A percentile compares a stretch with the other conserved stretches of the same genome.
Conservation (phyloP, 352 stramenopile genomes). For the Globisporangium nodosum region DNA sequence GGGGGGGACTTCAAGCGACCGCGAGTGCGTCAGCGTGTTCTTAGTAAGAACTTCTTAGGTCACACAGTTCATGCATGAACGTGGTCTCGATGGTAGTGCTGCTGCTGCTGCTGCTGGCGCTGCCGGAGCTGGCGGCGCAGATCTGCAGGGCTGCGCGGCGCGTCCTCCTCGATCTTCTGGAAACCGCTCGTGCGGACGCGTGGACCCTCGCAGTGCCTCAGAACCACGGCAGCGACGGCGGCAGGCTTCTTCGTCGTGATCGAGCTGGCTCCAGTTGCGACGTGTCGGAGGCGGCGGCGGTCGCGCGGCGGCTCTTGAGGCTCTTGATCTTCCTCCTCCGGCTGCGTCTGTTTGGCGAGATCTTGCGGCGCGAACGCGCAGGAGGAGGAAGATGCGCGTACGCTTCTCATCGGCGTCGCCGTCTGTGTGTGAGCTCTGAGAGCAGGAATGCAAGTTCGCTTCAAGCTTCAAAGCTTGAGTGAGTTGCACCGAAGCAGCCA, state of each 20-base stretch:
- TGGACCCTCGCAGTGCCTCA: slow-evolving; percentile 64
- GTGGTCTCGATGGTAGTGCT: neutral
- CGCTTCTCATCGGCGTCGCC: neutral
- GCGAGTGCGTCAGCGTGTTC: no score
- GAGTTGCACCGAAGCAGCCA: neutral
- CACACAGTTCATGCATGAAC: neutral
- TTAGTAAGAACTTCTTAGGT: no score
- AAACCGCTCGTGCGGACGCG: slow-evolving; percentile 70
- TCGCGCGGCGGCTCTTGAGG: no score
- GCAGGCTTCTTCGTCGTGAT: neutral
- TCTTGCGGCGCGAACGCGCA: neutral
- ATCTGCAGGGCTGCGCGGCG: slow-evolving; percentile 21
- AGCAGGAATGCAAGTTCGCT: no score
- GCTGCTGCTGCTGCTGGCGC: slow-evolving; percentile 5
- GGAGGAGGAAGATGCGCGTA: no score
- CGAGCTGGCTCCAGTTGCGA: neutral
- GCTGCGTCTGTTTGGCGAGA: neutral
- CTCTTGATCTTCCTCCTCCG: neutral
- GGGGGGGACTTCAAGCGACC: neutral
- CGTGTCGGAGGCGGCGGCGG: neutral
- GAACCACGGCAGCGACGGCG: neutral
- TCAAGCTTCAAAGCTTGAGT: neutral
- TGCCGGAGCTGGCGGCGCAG: slow-evolving; percentile 23
- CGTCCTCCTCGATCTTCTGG: slow-evolving; percentile 72
- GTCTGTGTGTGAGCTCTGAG: neutral